Evolutionary conservation across 306 rosid species (phyloP), one percentile per base, ranked within the genome.

Genomic region (Dalbergia cultrata): DNA sequence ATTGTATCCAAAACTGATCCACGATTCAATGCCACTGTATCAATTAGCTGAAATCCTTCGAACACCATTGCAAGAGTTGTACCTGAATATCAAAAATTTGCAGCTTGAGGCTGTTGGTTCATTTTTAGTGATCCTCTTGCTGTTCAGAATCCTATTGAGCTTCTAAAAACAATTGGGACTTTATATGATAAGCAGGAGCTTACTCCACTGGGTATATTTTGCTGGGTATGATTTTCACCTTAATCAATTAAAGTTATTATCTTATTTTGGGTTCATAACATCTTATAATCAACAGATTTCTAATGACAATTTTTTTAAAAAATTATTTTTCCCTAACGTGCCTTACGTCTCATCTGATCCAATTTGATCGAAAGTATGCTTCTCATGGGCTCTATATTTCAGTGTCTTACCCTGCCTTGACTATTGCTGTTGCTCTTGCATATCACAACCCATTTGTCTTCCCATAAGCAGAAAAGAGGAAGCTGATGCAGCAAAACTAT

Each of bases 41-140:
- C 98, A 92, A 89, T 85, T 92, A 77, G 95, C 98, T 81, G 98
- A 95, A 84, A 94, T 95, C 81, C 97, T 92, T 53, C 88, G 98
- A 82, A 95, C 98, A 31, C 97, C 97, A 11, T 88, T 95, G 88
- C 98, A 95, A 95, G 99, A 95, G 83, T 84, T 95, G 76, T 95
- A 97, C 69, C 92, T 95, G 81, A 95, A 91, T 58, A 95, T 95
- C 74, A 93, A 95, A 81, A 95, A 94, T 74, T 88, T 95, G 90
- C 97, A 91, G 87, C 95, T 93, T 81, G 99, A 97, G 81, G 85
- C 90, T 64, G 90, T 89, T 77, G 97, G 91, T 44, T 91, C 95
- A 19, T 95, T 95, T 89, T 88, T 95, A 77, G 97, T 87, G 99
- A 95, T 84, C 26, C 97, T 80, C 95, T 92, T 77, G 92, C 99